Percentiles rank a stretch among this genome's conserved stretches.
Conservation (phyloP, 768 basidiomycete species). For the Gautieria morchelliformis region DNA sequence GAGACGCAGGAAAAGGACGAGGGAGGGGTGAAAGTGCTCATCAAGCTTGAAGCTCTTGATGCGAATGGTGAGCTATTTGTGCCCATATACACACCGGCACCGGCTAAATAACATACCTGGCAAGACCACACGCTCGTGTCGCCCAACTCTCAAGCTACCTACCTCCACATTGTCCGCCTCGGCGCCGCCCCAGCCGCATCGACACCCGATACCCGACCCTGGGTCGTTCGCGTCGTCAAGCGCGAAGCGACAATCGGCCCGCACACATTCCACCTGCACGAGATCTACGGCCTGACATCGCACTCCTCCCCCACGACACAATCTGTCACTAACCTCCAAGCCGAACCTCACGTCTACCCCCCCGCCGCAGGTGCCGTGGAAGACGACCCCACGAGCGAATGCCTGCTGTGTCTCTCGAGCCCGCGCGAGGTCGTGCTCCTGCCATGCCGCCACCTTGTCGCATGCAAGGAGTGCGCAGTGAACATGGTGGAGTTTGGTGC, state of each 20-base stretch:
- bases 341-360: conserved; percentile 35
- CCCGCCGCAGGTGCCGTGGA: conserved; percentile 34
- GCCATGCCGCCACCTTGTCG: conserved; percentile 89
- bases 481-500: conserved; percentile 99
- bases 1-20: conserved; percentile 35
- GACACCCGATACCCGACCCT: conserved; percentile 58
- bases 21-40: conserved; percentile 67
- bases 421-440: conserved; percentile 88
- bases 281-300: conserved; percentile 85
- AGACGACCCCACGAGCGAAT: conserved; percentile 69
- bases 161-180: conserved; percentile 73
- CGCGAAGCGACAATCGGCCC: conserved; percentile 91
- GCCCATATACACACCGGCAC: background rate
- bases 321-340: conserved; percentile 19
- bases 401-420: conserved; percentile 81
- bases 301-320: conserved; percentile 18
- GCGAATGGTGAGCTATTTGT: conserved; percentile 51
- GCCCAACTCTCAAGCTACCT: conserved; percentile 82
- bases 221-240: conserved; percentile 90
- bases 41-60: conserved; percentile 75
- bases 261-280: conserved; percentile 91
- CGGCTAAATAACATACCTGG: background rate
- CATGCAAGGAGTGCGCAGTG: conserved; percentile 89
- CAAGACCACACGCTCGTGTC: conserved; percentile 36
- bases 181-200: conserved; percentile 30